Evolutionary conservation across 1,139 yeast species (phyloP).

Genomic region (Suzukiozyma palmioleophila): DNA sequence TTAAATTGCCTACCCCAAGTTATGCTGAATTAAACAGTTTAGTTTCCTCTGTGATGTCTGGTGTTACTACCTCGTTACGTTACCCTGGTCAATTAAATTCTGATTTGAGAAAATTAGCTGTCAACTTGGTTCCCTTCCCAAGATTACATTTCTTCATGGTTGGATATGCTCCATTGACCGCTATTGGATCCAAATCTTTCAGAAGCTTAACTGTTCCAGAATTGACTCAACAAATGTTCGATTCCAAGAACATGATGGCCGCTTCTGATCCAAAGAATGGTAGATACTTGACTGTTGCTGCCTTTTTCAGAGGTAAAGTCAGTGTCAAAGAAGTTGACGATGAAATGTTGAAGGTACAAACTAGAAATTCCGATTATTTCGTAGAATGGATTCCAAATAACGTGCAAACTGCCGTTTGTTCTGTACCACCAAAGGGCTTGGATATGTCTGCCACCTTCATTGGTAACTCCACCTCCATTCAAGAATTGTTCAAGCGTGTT

Average conservation of each 20-base stretch:
- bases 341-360: conserved; percentile 82
- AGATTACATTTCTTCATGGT: conserved; percentile 94
- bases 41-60: conserved; percentile 89
- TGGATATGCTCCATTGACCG: conserved; percentile 87
- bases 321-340: conserved; percentile 92
- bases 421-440: conserved; percentile 81
- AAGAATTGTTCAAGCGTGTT: conserved; percentile 83
- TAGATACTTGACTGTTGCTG: conserved; percentile 89
- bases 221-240: conserved; percentile 89
- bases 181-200: conserved; percentile 75
- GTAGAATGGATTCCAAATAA: conserved; percentile 98
- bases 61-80: conserved; percentile 84
- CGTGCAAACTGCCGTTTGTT: conserved; percentile 90
- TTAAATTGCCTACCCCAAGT: conserved; percentile 74
- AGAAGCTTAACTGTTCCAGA: conserved; percentile 85
- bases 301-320: conserved; percentile 90
- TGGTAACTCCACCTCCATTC: conserved; percentile 90
- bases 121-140: conserved; percentile 90
- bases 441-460: conserved; percentile 90
- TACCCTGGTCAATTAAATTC: conserved; percentile 94
- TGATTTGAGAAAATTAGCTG: conserved; percentile 87
- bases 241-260: conserved; percentile 92
- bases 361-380: conserved; percentile 73
- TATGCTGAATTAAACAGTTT: conserved; percentile 74
- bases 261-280: conserved; percentile 90